Percentiles rank a stretch among this genome's conserved stretches.
These are phyloP conservation scores for Tympanopsis confertula DNA, from an alignment of 2,329 filamentous ascomycete species.

Conservation along the genomic window DNA sequence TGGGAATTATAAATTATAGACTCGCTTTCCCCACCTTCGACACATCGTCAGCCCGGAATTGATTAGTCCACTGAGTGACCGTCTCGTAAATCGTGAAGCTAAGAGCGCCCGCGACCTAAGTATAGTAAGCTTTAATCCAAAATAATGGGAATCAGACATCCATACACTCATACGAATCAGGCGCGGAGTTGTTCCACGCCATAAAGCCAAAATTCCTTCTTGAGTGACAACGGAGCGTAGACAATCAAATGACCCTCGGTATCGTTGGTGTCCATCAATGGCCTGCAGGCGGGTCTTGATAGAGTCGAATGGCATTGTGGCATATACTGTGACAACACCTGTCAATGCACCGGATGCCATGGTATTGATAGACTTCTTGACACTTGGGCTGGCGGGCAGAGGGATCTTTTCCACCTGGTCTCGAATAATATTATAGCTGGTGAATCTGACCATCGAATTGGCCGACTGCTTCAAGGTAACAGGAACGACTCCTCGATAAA, in stretches of 20 bases:
- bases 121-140: no score
- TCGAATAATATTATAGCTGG: conserved; percentile 9
- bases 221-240: background rate
- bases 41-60: no score
- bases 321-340: conserved; percentile 10
- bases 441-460: conserved; percentile 10
- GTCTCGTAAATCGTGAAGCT: background rate
- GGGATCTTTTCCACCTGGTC: conserved; percentile 6
- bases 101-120: background rate
- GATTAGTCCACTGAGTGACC: background rate
- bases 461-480: no score
- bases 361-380: conserved; percentile 4
- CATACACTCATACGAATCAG: conserved; percentile 3
- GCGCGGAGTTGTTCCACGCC: no score
- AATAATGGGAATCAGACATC: no score
- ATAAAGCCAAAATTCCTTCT: background rate
- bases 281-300: conserved; percentile 12
- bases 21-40: no score
- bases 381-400: no score
- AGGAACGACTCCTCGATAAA: no score
- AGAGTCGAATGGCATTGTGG: conserved; percentile 11
- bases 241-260: conserved; percentile 1
- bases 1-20: no score
- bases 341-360: conserved; percentile 7
- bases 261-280: background rate